Evolutionary conservation across 495 filamentous ascomycete genomes (phyloP), one percentile per base, ranked within the genome.

Genomic region (Letharia lupina): DNA sequence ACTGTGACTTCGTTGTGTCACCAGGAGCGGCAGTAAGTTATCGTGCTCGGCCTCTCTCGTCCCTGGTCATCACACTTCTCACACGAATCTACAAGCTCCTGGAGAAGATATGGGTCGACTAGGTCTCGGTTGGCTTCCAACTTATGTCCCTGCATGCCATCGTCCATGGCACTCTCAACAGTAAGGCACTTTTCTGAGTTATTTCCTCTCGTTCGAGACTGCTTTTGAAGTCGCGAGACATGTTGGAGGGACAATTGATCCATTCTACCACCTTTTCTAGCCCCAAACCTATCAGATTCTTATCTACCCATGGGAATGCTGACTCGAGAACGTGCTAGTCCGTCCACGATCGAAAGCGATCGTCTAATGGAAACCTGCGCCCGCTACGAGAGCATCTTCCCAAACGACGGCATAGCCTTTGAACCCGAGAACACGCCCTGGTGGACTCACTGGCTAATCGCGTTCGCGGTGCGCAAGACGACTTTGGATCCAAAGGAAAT

Each of bases 61-160:
- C 37, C 12, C 33, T n/a, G n/a, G n/a, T n/a, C n/a, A n/a, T 23
- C 58, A n/a, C 6, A 33, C 0, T 13, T 28, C 18, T 60, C 28
- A 61, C 28, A 61, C 4, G 20, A 31, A n/a, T 41, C n/a, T 28
- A 41, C 20, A 61, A 61, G 59, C 5, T 28, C 23, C n/a, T 2
- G 11, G 42, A 28, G 44, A 33, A 52, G 11, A 35, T 2, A 63
- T 50, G 33, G n/a, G 20, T n/a, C 5, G n/a, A 45, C 41, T 50
- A 48, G 61, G 61, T n/a, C 45, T 28, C 40, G 61, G 61, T 4
- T 50, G 61, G 61, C 61, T 45, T 47, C 41, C 16, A 63, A n/a
- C 4, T 33, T 48, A 52, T 35, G 31, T 44, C 15, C 45, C 35
- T 39, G 13, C 20, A 48, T 37, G 1, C 3, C 44, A 63, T 63